phyloP scores from a whole-genome alignment of 2,329 filamentous ascomycete species.

The Alternaria consortialis region DNA sequence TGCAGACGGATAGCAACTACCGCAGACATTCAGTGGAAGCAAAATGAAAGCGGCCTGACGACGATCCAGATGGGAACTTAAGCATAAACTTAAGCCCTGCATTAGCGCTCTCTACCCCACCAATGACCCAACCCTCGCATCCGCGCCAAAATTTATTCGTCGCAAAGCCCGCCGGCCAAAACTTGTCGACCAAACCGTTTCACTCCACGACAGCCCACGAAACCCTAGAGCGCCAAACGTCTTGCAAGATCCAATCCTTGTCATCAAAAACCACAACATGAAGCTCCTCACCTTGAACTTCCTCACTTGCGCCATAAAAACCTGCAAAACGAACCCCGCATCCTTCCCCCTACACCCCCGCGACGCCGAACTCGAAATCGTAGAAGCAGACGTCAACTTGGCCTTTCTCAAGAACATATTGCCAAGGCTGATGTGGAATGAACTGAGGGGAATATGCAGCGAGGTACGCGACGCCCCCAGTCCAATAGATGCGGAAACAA shows the following conservation, averaged over 20 bases:
- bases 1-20: not conserved
- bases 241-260: not conserved
- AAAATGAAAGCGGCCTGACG: not conserved
- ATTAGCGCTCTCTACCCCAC: conserved; percentile 17
- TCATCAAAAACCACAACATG: conserved; percentile 63
- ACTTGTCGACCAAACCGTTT: conserved; percentile 50
- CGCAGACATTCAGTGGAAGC: not conserved
- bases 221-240: not conserved
- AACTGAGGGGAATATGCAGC: conserved; percentile 75
- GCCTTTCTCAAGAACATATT: conserved; percentile 85
- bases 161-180: not conserved
- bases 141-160: conserved; percentile 14
- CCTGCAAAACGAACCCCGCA: conserved; percentile 81
- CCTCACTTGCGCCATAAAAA: conserved; percentile 92
- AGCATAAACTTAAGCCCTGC: conserved; percentile 30
- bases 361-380: conserved; percentile 87
- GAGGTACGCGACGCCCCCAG: conserved; percentile 65
- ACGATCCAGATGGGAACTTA: conserved; percentile 13
- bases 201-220: not conserved
- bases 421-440: conserved; percentile 87
- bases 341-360: conserved; percentile 93
- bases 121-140: not conserved
- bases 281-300: conserved; percentile 97
- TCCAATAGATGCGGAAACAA: no score
- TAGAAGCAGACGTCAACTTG: conserved; percentile 82